Conservation (phyloP, 2,329 filamentous ascomycete species). For the Diaporthe citriasiana region DNA sequence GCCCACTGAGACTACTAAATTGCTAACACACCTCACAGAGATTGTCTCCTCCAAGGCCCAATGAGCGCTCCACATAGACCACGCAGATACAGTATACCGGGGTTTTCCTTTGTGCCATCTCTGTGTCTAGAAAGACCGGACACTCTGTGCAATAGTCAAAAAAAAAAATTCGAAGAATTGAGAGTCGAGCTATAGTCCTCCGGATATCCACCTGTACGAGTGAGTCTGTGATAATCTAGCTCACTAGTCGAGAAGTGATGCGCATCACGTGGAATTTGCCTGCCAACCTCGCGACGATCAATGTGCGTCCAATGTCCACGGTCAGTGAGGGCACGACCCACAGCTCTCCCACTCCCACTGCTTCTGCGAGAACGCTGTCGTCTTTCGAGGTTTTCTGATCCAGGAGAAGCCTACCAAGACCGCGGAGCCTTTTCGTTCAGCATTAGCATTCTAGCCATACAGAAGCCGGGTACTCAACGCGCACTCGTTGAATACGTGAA, state of each 20-base stretch:
- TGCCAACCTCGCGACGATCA: not conserved
- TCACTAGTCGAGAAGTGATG: not conserved
- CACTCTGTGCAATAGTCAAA: slow-evolving; percentile 73
- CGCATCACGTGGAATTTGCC: too few species aligned
- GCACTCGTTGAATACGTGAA: too few species aligned
- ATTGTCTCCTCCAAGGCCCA: slow-evolving; percentile 75
- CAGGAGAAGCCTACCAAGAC: not conserved
- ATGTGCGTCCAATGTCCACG: too few species aligned
- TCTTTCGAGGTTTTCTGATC: not conserved
- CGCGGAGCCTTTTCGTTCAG: too few species aligned
- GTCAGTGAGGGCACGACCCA: not conserved
- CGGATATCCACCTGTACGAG: not conserved
- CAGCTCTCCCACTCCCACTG: not conserved
- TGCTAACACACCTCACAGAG: slow-evolving; percentile 61
- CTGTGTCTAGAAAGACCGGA: slow-evolving; percentile 66
- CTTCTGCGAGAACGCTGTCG: not conserved
- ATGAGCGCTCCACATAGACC: slow-evolving; percentile 61
- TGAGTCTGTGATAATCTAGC: not conserved
- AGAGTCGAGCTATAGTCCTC: not conserved
- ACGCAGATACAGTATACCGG: slow-evolving; percentile 46
- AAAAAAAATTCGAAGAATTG: slow-evolving; percentile 53
- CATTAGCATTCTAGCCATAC: not conserved
- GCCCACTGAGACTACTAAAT: not conserved
- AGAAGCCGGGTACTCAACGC: too few species aligned
- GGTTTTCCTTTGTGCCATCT: slow-evolving; percentile 67